Conservation (phyloP, 2,329 filamentous ascomycete species). For the Madurella mycetomatis region DNA sequence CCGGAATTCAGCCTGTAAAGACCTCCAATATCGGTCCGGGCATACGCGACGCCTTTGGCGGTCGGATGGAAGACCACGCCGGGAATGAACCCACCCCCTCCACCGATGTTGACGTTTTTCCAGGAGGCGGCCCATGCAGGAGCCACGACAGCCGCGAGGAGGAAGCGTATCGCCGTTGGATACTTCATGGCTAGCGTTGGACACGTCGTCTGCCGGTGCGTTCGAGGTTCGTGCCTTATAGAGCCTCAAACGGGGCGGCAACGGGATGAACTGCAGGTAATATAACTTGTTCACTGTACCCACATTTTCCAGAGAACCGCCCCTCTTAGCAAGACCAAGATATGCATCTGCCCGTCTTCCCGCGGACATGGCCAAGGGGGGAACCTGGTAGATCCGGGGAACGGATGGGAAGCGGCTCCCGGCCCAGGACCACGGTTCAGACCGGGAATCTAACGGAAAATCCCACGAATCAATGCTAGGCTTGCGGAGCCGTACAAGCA, state of each 20-base stretch:
- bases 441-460: conserved; percentile 15
- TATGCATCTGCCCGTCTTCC: conserved; percentile 17
- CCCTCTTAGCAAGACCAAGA: not conserved
- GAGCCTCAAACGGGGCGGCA: conserved; percentile 3
- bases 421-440: conserved; percentile 17
- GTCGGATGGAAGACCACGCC: conserved; percentile 55
- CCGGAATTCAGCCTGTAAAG: conserved; percentile 52
- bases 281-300: conserved; percentile 14
- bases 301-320: conserved; percentile 6
- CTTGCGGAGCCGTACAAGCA: conserved; percentile 6
- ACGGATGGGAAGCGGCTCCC: conserved; percentile 1
- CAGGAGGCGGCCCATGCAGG: conserved; percentile 28
- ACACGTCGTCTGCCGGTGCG: not conserved
- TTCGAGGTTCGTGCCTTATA: conserved; percentile 7
- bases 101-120: conserved; percentile 41
- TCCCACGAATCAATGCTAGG: conserved; percentile 20
- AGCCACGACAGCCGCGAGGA: conserved; percentile 25
- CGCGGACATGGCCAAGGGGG: conserved; percentile 1
- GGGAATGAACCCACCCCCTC: conserved; percentile 53
- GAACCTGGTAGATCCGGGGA: not conserved
- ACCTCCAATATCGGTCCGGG: conserved; percentile 54
- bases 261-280: conserved; percentile 14
- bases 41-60: conserved; percentile 48
- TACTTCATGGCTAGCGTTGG: conserved; percentile 20
- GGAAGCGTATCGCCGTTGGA: conserved; percentile 20